phyloP scores from a whole-genome alignment of 306 rosid genomes.

The Albizia julibrissin region DNA sequence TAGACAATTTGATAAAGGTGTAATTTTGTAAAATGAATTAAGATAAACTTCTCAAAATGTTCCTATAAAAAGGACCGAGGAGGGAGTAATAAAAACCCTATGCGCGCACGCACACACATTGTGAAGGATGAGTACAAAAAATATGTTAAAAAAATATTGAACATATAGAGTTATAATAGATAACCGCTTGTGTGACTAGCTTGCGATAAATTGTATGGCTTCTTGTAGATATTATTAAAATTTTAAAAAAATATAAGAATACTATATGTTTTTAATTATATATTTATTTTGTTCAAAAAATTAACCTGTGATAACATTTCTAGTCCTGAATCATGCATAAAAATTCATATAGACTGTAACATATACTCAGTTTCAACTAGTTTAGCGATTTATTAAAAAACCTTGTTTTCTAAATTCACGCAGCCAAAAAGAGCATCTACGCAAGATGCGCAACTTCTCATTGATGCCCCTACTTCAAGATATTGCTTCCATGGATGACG shows the following conservation, averaged over 20 bases:
- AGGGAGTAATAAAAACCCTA: neutral
- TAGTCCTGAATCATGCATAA: neutral
- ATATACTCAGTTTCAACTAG: neutral
- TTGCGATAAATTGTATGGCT: neutral
- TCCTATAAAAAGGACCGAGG: neutral
- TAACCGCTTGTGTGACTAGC: neutral
- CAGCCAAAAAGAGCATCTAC: constrained; percentile 80
- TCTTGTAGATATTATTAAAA: neutral
- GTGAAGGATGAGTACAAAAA: neutral
- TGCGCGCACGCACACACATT: too few relatives aligned
- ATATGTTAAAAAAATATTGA: neutral
- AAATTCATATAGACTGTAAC: too few relatives aligned
- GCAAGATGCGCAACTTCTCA: constrained; percentile 79
- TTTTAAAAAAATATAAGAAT: too few relatives aligned
- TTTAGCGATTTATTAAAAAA: constrained; percentile 22
- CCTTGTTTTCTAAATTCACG: constrained; percentile 60
- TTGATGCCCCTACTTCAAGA: constrained; percentile 66
- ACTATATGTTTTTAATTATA: too few relatives aligned
- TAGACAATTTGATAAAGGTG: neutral
- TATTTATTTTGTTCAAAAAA: too few relatives aligned
- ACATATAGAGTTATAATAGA: neutral
- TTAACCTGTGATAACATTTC: neutral
- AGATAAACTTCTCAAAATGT: neutral
- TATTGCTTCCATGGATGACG: constrained; percentile 90
- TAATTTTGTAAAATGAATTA: neutral